phyloP scores from a whole-genome alignment of 2,329 filamentous ascomycete genomes.

The Knufia fluminis region DNA sequence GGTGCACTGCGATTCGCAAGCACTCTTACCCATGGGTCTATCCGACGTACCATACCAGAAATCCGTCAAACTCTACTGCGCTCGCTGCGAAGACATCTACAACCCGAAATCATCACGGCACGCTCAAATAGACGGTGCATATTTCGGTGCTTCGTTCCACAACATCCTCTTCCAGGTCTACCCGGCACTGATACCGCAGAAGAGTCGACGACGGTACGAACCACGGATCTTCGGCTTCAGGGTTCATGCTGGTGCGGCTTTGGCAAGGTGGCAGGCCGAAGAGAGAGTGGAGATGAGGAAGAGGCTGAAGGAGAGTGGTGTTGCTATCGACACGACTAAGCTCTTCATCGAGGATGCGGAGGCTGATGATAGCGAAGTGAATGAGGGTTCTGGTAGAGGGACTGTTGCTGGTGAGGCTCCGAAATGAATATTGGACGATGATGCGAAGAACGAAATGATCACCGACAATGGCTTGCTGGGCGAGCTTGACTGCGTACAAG shows the following conservation, averaged over 20 bases:
- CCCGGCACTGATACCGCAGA: conserved; percentile 75
- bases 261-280: conserved; percentile 83
- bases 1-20: conserved; percentile 88
- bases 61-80: conserved; percentile 93
- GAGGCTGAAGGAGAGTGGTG: conserved; percentile 56
- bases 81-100: conserved; percentile 95
- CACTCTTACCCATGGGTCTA: conserved; percentile 87
- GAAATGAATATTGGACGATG: background rate
- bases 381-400: background rate
- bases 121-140: conserved; percentile 89
- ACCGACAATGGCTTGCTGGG: background rate
- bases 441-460: background rate
- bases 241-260: conserved; percentile 78
- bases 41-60: conserved; percentile 80
- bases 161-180: conserved; percentile 99
- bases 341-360: conserved; percentile 22
- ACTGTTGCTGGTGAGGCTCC: background rate
- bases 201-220: conserved; percentile 76
- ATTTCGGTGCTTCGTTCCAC: conserved; percentile 97
- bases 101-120: conserved; percentile 97
- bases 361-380: conserved; percentile 17
- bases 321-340: conserved; percentile 43
- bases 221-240: conserved; percentile 92
- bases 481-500: background rate
- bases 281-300: conserved; percentile 74